These are phyloP conservation scores for Ustilago trichophora DNA, from an alignment of 1,284 basidiomycete genomes.

Conservation along the genomic window DNA sequence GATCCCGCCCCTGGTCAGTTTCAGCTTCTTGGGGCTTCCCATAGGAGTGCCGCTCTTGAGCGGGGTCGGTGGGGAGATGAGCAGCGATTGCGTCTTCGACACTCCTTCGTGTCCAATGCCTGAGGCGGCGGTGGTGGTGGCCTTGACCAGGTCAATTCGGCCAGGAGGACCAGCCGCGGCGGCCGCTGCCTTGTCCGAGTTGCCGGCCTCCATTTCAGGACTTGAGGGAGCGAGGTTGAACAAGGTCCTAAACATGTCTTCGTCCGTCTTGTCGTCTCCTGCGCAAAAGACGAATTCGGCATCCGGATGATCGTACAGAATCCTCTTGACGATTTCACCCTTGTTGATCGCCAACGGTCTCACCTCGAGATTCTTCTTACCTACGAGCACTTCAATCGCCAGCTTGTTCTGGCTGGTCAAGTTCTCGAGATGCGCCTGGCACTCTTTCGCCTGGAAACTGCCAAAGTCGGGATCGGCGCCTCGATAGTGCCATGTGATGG, in stretches of 20 bases:
- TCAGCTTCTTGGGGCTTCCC: conserved; percentile 48
- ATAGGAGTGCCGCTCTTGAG: conserved; percentile 28
- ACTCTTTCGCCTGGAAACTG: conserved; percentile 75
- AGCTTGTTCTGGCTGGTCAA: conserved; percentile 68
- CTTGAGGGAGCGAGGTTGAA: conserved; percentile 42
- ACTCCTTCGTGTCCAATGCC: too few relatives aligned
- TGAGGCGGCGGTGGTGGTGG: too few relatives aligned
- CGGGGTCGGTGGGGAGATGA: conserved; percentile 53
- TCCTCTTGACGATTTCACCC: conserved; percentile 95
- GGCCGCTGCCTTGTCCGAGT: not conserved
- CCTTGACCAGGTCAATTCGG: too few relatives aligned
- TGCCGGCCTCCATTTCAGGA: conserved; percentile 16
- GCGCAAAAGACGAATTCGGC: conserved; percentile 96
- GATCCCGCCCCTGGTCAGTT: conserved; percentile 48
- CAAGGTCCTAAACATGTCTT: conserved; percentile 64
- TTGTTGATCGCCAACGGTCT: conserved; percentile 95
- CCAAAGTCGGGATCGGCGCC: conserved; percentile 94
- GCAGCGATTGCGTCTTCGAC: conserved; percentile 17
- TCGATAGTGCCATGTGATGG: conserved; percentile 98
- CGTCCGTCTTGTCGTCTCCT: conserved; percentile 90
- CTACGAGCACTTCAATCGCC: conserved; percentile 69
- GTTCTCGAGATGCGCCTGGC: conserved; percentile 93
- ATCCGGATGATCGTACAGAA: conserved; percentile 89
- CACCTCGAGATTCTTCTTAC: conserved; percentile 98
- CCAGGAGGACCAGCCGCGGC: too few relatives aligned